phyloP scores from a whole-genome alignment of 2,329 filamentous ascomycete genomes.

The Verticillium tricorpus region DNA sequence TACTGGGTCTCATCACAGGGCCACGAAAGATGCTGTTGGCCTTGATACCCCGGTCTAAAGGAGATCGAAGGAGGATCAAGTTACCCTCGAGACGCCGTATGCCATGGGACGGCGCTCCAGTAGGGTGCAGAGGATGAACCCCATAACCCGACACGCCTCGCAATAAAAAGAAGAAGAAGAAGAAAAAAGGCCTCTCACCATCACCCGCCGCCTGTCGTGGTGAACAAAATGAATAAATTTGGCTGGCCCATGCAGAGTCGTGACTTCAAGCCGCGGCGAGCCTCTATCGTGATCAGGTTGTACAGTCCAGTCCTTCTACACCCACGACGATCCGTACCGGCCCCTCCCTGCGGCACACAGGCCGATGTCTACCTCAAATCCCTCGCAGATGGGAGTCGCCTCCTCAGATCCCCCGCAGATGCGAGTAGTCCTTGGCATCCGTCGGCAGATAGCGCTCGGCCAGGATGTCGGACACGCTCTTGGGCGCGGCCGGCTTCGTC shows the following conservation, averaged over 20 bases:
- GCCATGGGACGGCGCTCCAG: too few species aligned
- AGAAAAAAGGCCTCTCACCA: too few species aligned
- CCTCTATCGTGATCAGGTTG: neutral
- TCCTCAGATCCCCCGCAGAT: conserved; percentile 30
- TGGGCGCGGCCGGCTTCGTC: conserved; percentile 34
- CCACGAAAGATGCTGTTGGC: too few species aligned
- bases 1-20: too few species aligned
- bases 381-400: conserved; percentile 38
- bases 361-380: conserved; percentile 5
- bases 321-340: too few species aligned
- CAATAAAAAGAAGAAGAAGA: too few species aligned
- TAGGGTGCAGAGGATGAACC: too few species aligned
- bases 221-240: neutral
- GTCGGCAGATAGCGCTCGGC: conserved; percentile 50
- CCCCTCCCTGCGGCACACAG: too few species aligned
- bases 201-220: neutral
- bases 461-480: conserved; percentile 49
- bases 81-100: too few species aligned
- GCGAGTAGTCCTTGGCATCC: conserved; percentile 38
- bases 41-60: too few species aligned
- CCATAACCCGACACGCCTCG: too few species aligned
- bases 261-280: neutral
- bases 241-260: neutral
- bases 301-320: neutral
- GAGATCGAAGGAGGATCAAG: too few species aligned